Base-by-base conservation (phyloP, 768 basidiomycete genomes). In the Lentinula sp. region DNA sequence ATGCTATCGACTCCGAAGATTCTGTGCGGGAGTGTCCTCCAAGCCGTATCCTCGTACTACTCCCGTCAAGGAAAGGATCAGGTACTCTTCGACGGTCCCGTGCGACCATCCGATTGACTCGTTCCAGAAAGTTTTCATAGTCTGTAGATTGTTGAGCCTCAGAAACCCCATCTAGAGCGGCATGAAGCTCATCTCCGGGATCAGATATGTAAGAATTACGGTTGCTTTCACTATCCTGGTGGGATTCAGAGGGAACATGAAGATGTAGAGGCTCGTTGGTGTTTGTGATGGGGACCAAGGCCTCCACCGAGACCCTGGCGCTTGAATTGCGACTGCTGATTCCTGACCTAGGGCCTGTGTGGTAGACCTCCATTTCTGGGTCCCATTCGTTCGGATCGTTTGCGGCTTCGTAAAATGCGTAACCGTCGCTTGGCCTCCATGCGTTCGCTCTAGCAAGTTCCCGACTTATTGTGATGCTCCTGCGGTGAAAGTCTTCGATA, bases 401-500 rank as follows among this genome's bases (percentile, higher is more conserved):
- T 70, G 89, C 83, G 41, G 82, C 76, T 28, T 72, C 72, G 63
- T 76, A 78, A 51, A 77, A 80, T 63, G 81, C 79, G 50, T 87
- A 86, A 66, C 91, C 90, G 13, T 86, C 83, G 59, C 82, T 81
- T 13, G 20, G 20, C 41, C 88, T 81, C 91, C 90, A 95, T 0
- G 93, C 92, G 61, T 91, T 83, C 1, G 76, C 61, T 6, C 85
- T 89, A 28, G 94, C 92, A 1, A 84, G 20, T 33, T 74, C 72
- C 56, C 95, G 87, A 68, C 90, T 94, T 4, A 77, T 76, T 23
- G 71, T 73, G 70, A 97, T 94, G 68, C 88, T 90, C 62, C 95
- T 88, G 62, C 82, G 84, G 71, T 97, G 95, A 81, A 96, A 92
- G 72, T 96, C 95, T 75, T 97, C 95, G 80, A 87, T 91, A 53